Conservation (phyloP, 2,329 filamentous ascomycete species). For the Emydomyces testavorans region DNA sequence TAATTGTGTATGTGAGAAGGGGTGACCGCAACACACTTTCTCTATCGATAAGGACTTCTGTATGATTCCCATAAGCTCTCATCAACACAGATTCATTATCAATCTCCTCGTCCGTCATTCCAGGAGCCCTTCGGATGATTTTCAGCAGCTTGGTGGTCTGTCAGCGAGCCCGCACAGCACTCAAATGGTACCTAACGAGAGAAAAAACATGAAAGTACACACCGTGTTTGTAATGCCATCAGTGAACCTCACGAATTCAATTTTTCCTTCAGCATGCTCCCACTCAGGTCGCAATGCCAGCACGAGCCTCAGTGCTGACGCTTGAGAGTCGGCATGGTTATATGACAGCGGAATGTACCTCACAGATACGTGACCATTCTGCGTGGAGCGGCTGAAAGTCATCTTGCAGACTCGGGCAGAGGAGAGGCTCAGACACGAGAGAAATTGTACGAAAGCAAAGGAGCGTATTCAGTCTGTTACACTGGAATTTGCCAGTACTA, state of each 20-base stretch:
- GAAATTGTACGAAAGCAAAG: neutral
- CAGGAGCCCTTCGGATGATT: slow-evolving; percentile 44
- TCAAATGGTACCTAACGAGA: neutral
- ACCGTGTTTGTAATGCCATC: slow-evolving; percentile 96
- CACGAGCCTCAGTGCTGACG: slow-evolving; percentile 68
- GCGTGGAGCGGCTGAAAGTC: slow-evolving; percentile 5
- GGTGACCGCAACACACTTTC: slow-evolving; percentile 52
- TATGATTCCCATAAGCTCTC: slow-evolving; percentile 87
- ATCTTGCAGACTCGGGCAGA: neutral
- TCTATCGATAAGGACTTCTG: slow-evolving; percentile 89
- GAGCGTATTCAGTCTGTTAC: neutral
- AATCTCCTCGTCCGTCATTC: slow-evolving; percentile 61
- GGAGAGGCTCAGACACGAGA: neutral
- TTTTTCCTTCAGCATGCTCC: slow-evolving; percentile 57
- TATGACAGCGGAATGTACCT: slow-evolving; percentile 63
- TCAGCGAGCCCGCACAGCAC: neutral
- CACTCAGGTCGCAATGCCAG: slow-evolving; percentile 73
- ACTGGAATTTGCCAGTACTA: neutral
- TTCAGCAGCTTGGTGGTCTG: slow-evolving; percentile 37
- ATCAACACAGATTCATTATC: slow-evolving; percentile 79
- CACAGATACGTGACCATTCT: slow-evolving; percentile 19
- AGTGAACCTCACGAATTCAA: slow-evolving; percentile 84
- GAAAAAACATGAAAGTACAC: slow-evolving; percentile 25
- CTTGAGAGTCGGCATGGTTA: slow-evolving; percentile 62
- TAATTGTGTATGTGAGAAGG: slow-evolving; percentile 18